A percentile compares a stretch with the other conserved stretches of the same genome.
These are phyloP conservation scores for Cyberlindnera nakhonratchasimensis DNA, from an alignment of 805 yeast genomes.

Conservation along the genomic window DNA sequence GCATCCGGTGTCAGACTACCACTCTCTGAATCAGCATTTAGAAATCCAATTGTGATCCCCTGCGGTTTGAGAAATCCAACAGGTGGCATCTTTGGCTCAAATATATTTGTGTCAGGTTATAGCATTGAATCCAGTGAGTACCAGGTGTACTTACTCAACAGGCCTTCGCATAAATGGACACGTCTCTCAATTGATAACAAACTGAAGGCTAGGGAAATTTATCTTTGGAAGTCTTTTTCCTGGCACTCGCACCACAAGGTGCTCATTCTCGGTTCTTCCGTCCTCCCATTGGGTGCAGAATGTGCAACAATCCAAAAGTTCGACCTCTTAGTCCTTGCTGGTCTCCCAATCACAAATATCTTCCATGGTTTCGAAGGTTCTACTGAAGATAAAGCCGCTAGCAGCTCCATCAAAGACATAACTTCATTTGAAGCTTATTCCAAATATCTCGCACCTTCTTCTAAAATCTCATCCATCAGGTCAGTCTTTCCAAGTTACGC, in stretches of 20 bases:
- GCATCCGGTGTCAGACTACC: conserved; percentile 32
- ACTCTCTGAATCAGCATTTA: conserved; percentile 21
- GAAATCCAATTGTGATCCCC: conserved; percentile 37
- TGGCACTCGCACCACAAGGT: conserved; percentile 81
- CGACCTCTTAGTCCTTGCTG: conserved; percentile 44
- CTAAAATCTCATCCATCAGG: conserved; percentile 59
- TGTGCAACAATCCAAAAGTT: conserved; percentile 40
- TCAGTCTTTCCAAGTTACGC: conserved; percentile 77
- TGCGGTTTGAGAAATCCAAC: conserved; percentile 50
- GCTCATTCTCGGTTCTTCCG: conserved; percentile 49
- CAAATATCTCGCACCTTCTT: conserved; percentile 69
- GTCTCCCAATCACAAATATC: conserved; percentile 52
- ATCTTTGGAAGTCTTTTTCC: conserved; percentile 64
- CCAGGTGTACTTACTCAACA: conserved; percentile 49
- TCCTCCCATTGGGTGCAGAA: conserved; percentile 23
- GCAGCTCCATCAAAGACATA: conserved; percentile 14
- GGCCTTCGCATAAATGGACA: conserved; percentile 61
- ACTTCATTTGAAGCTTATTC: conserved; percentile 62
- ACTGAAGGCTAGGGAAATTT: conserved; percentile 40
- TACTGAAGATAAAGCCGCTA: neutral
- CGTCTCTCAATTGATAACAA: conserved; percentile 51
- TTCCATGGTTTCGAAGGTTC: conserved; percentile 20
- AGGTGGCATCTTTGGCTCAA: conserved; percentile 65
- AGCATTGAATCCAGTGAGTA: conserved; percentile 40
- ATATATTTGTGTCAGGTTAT: conserved; percentile 59